Base-by-base conservation (phyloP, 257 asterid species). In the Rubia yunnanensis region DNA sequence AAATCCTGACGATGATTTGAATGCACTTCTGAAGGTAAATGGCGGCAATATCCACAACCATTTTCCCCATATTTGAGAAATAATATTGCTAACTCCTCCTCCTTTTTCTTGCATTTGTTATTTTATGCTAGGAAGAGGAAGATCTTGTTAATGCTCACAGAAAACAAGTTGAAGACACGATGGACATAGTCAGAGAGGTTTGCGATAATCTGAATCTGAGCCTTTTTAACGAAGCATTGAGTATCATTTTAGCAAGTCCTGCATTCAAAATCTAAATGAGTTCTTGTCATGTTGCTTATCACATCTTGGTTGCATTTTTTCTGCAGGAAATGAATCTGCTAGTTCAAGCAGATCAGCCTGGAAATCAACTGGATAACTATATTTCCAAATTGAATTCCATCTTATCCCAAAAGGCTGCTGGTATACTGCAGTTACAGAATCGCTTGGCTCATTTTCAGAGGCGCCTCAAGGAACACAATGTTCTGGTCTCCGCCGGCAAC, bases 291-390 rank as follows among this genome's bases (percentile, higher is more conserved):
- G 34, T 55, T 55, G 60, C 60, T 24, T 10, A 24, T 10, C 7
- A 55, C 5, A 3, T 63, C 55, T 10, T 30, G 38, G 28, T 52
- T 64, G 55, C 36, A 17, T 49, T 57, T 50, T 68, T 67, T 67
- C 27, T 46, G 65, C 84, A 94, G 99, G 99, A 94, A 80, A 94
- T 94, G 99, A 84, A 81, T 79, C 91, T 94, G 63, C 79, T 94
- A 79, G 97, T 88, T 61, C 90, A 83, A 78, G 99, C 95, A 20
- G 99, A 90, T 75, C 95, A 86, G 74, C 99, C 99, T 5, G 99
- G 97, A 31, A 94, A 82, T 75, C 94, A 86, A 72, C 74, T 94
- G 67, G 97, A 88, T 68, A 85, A 82, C 56, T 94, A 94, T 57
- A 72, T 90, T 44, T 71, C 95, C 48, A 83, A 82, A 80, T 72